Base-by-base conservation (phyloP, 1,284 basidiomycete genomes). In the Caloboletus firmus region DNA sequence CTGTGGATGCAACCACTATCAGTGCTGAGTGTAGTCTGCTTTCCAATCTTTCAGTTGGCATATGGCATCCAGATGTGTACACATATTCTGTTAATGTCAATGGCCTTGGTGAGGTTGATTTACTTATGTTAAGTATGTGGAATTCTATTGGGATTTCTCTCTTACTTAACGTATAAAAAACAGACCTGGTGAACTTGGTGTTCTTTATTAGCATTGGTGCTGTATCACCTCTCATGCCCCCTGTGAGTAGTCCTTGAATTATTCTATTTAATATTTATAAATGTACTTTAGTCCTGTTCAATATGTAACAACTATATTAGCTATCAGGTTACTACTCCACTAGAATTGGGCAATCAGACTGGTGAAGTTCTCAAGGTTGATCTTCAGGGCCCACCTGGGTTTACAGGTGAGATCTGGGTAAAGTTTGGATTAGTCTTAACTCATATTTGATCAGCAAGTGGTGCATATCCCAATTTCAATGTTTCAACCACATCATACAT, bases 1-100 rank as follows among this genome's bases (percentile, higher is more conserved):
- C 30, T 22, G 54, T 63, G 6, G 51, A 62, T 32, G 48, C 42
- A 13, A 53, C 59, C 13, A 52, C 40, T 2, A 49, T 66, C 3
- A 45, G 1, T 42, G 42, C 52, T 24, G 5, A 61, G 2, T 61
- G 59, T 45, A 59, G 61, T 35, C 30, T 61, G 1, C 30, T 49
- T n/a, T 45, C 48, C n/a, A 49, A 45, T 44, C 15, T 22, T 26
- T 44, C 48, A 32, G 40, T 24, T 49, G 41, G 12, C 8, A 28
- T 5, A 8, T 34, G 31, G 30, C 24, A 49, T 2, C 10, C 20
- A 12, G 20, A 6, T 26, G 3, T 9, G 2, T 4, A 11, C 5
- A 0, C 12, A 10, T 49, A 44, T 22, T 4, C 24, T 24, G 24
- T 5, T 5, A 24, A 24, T 24, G 22, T 55, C 15, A 36, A 17